These are phyloP conservation scores for Patellifolia procumbens DNA, from an alignment of 179 eudicot genomes.

Conservation along the genomic window DNA sequence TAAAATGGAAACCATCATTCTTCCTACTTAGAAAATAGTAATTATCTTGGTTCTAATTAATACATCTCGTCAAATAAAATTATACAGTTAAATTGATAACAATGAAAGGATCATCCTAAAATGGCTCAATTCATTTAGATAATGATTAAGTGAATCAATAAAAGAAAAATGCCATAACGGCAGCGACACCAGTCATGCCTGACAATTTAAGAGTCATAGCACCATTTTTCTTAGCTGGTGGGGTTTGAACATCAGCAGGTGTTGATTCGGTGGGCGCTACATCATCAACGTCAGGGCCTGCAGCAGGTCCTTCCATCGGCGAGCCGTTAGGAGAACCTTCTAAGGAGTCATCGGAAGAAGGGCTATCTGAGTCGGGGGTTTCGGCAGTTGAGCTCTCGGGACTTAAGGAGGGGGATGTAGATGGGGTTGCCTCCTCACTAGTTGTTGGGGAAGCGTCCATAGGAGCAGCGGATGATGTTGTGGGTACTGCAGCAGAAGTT, in stretches of 20 bases:
- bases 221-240: constrained; percentile 28
- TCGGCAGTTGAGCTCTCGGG: background rate
- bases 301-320: constrained; percentile 18
- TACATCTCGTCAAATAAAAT: background rate
- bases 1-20: background rate
- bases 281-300: constrained; percentile 3
- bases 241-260: constrained; percentile 24
- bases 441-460: constrained; percentile 8
- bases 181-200: background rate
- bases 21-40: background rate
- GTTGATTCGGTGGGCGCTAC: constrained; percentile 12
- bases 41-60: background rate
- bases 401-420: background rate
- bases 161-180: constrained; percentile 5
- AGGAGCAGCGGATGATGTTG: constrained; percentile 1
- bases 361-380: constrained; percentile 3
- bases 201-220: constrained; percentile 19
- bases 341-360: background rate
- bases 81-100: background rate
- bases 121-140: background rate
- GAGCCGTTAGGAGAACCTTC: constrained; percentile 12
- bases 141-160: background rate
- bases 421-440: background rate
- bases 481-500: background rate
- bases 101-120: background rate